Percentiles rank a stretch among this genome's conserved stretches.
phyloP scores from a whole-genome alignment of 148 eudicot species.

The Limonium bicolor region DNA sequence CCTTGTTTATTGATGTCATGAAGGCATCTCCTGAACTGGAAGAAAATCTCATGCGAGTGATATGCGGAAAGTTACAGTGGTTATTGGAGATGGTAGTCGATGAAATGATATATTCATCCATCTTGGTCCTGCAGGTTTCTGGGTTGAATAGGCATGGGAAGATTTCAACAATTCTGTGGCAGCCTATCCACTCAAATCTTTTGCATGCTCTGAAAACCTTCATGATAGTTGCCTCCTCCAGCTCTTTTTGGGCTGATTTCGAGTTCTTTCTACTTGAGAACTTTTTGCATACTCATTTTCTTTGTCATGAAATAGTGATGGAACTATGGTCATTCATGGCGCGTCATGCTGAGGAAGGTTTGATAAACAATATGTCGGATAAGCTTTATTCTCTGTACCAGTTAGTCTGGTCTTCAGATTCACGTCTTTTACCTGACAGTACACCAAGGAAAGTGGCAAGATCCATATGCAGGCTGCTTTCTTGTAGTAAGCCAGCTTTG shows the following conservation, averaged over 20 bases:
- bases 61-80: slow-evolving; percentile 60
- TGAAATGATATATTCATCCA: slow-evolving; percentile 46
- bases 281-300: slow-evolving; percentile 69
- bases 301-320: slow-evolving; percentile 65
- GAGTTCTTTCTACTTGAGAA: slow-evolving; percentile 58
- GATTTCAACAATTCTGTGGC: slow-evolving; percentile 29
- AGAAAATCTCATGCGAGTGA: slow-evolving; percentile 34
- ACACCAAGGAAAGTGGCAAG: slow-evolving; percentile 56
- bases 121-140: slow-evolving; percentile 40
- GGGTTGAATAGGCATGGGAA: slow-evolving; percentile 30
- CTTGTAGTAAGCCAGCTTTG: slow-evolving; percentile 25
- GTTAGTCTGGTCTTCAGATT: slow-evolving; percentile 31
- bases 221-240: slow-evolving; percentile 48
- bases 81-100: slow-evolving; percentile 34
- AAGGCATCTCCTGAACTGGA: slow-evolving; percentile 49
- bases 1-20: slow-evolving; percentile 55
- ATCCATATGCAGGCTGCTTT: slow-evolving; percentile 49
- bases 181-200: slow-evolving; percentile 33
- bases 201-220: slow-evolving; percentile 63
- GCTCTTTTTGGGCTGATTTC: slow-evolving; percentile 46
- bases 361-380: slow-evolving; percentile 33
- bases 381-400: slow-evolving; percentile 53
- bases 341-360: slow-evolving; percentile 54
- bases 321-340: slow-evolving; percentile 80
- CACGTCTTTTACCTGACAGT: slow-evolving; percentile 25